Conservation (phyloP, 2,329 filamentous ascomycete species). For the Colletotrichum karsti region DNA sequence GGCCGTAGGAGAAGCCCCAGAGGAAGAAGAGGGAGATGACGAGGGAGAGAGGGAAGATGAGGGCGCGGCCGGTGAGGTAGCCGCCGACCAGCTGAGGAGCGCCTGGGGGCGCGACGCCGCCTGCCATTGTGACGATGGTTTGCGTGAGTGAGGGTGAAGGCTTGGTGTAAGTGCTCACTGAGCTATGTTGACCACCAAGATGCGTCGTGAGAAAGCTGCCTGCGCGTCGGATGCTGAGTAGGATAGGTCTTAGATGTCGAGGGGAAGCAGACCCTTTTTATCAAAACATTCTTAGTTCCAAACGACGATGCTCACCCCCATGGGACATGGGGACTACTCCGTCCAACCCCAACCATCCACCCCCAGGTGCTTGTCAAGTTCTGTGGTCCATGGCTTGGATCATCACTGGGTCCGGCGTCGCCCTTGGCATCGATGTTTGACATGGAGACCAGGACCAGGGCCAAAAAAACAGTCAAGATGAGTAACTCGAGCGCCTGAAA, state of each 20-base stretch:
- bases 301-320: not conserved
- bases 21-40: constrained; percentile 45
- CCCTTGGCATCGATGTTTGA: not conserved
- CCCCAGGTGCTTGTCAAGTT: not conserved
- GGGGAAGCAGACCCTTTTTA: constrained; percentile 3
- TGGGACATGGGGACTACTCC: not conserved
- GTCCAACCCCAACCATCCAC: constrained; percentile 13
- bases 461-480: not conserved
- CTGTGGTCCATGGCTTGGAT: not conserved
- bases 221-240: constrained; percentile 10
- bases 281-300: not conserved
- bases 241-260: not conserved
- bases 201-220: not conserved
- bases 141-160: not conserved
- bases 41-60: constrained; percentile 57
- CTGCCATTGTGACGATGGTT: constrained; percentile 43
- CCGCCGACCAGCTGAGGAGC: constrained; percentile 45
- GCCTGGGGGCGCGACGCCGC: constrained; percentile 47
- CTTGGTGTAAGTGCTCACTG: not conserved
- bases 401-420: not conserved
- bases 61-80: constrained; percentile 44
- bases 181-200: not conserved
- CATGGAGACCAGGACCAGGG: not conserved
- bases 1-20: constrained; percentile 30
- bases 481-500: not conserved